phyloP scores from a whole-genome alignment of 768 basidiomycete genomes.

The Rubroboletus satanas region DNA sequence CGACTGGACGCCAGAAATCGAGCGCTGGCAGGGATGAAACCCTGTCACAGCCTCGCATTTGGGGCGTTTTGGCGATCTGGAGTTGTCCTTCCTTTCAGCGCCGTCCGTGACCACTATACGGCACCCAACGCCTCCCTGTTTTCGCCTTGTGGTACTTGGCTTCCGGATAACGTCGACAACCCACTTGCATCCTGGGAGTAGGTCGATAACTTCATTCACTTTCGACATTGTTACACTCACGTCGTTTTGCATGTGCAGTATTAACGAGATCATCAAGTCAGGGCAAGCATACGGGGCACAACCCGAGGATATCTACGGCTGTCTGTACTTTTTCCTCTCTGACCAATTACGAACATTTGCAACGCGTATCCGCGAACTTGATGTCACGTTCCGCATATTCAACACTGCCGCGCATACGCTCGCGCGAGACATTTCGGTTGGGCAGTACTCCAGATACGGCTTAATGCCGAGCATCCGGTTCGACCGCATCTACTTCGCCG shows the following conservation, averaged over 20 bases:
- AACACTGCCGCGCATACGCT: constrained; percentile 37
- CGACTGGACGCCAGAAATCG: constrained; percentile 41
- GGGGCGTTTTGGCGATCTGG: constrained; percentile 39
- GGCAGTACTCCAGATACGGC: constrained; percentile 17
- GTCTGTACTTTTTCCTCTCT: constrained; percentile 44
- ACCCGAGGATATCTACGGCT: constrained; percentile 44
- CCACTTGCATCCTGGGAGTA: constrained; percentile 50
- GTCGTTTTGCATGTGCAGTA: constrained; percentile 25
- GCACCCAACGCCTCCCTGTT: constrained; percentile 43
- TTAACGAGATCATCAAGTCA: constrained; percentile 35
- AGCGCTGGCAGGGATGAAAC: constrained; percentile 34
- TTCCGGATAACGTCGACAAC: constrained; percentile 32
- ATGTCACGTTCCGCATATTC: constrained; percentile 33
- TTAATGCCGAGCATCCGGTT: constrained; percentile 32
- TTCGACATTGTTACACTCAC: background rate
- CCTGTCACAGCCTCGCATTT: constrained; percentile 41
- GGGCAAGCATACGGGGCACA: constrained; percentile 36
- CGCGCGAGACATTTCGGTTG: constrained; percentile 33
- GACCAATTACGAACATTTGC: constrained; percentile 38
- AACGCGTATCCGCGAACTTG: constrained; percentile 35
- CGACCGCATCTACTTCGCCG: constrained; percentile 44
- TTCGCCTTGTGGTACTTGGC: constrained; percentile 41
- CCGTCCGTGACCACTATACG: constrained; percentile 34
- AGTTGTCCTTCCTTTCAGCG: constrained; percentile 44
- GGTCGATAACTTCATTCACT: constrained; percentile 9